Conservation (phyloP, 768 basidiomycete species). For the Termitomyces eurrhizus region DNA sequence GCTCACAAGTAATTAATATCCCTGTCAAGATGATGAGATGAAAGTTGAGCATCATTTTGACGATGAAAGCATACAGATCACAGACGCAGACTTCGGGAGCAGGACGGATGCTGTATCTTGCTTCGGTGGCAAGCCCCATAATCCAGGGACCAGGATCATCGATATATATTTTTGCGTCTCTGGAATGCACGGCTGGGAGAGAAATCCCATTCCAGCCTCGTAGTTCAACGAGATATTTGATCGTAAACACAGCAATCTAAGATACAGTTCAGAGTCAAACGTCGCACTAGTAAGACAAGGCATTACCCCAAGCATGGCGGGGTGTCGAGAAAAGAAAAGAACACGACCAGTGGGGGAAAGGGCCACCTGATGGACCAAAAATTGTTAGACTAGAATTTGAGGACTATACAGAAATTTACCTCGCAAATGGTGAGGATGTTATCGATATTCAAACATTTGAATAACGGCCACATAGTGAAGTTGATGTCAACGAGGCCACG, state of each 20-base stretch:
- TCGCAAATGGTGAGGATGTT: conserved; percentile 93
- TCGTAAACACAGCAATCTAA: conserved; percentile 82
- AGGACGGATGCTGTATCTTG: conserved; percentile 71
- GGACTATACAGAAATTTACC: conserved; percentile 32
- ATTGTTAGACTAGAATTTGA: conserved; percentile 48
- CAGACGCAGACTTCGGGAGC: conserved; percentile 82
- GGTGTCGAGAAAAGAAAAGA: conserved; percentile 84
- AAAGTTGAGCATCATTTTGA: not conserved
- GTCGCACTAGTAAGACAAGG: not conserved
- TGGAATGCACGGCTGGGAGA: conserved; percentile 75
- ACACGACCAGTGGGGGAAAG: conserved; percentile 84
- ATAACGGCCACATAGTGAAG: conserved; percentile 96
- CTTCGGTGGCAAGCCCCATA: conserved; percentile 83
- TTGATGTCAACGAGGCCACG: conserved; percentile 90
- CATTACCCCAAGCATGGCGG: conserved; percentile 81
- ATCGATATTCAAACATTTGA: conserved; percentile 89
- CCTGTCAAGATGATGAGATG: conserved; percentile 30
- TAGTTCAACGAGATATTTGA: conserved; percentile 89
- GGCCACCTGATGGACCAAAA: conserved; percentile 64
- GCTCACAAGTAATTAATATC: conserved; percentile 78
- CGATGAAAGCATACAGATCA: conserved; percentile 60
- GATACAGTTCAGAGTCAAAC: conserved; percentile 5
- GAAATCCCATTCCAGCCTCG: conserved; percentile 92
- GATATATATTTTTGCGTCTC: conserved; percentile 90
- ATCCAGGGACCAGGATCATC: conserved; percentile 98